These are phyloP conservation scores for Aschersonia sp. DNA, from an alignment of 2,329 filamentous ascomycete genomes.

Conservation along the genomic window DNA sequence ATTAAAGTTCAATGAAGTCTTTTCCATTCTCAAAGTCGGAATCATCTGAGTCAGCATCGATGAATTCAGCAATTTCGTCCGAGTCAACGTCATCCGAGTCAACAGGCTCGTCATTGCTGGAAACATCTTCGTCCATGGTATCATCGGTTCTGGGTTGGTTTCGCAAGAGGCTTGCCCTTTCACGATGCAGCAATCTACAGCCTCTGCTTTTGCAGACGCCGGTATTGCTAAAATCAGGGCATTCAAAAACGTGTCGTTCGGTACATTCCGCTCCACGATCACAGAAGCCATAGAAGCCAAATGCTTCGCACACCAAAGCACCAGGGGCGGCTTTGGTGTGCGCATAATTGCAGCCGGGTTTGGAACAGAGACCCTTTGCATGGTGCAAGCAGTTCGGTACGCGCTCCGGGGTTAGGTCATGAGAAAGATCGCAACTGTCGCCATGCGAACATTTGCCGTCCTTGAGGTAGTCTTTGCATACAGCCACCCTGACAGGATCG, in stretches of 20 bases:
- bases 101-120: slow-evolving; percentile 61
- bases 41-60: slow-evolving; percentile 39
- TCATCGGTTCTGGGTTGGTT: slow-evolving; percentile 42
- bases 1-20: slow-evolving; percentile 39
- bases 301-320: slow-evolving; percentile 69
- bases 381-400: slow-evolving; percentile 84
- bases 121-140: slow-evolving; percentile 49
- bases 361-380: slow-evolving; percentile 78
- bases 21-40: slow-evolving; percentile 41
- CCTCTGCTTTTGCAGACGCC: slow-evolving; percentile 68
- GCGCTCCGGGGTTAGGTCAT: slow-evolving; percentile 70
- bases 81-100: slow-evolving; percentile 71
- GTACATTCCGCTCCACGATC: slow-evolving; percentile 64
- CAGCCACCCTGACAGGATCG: slow-evolving; percentile 73
- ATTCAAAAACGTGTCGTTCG: slow-evolving; percentile 82
- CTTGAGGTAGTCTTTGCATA: slow-evolving; percentile 77
- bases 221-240: slow-evolving; percentile 87
- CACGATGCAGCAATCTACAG: slow-evolving; percentile 77
- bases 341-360: slow-evolving; percentile 71
- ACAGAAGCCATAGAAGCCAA: slow-evolving; percentile 82
- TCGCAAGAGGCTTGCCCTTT: slow-evolving; percentile 68
- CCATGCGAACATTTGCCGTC: slow-evolving; percentile 66
- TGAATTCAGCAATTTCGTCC: slow-evolving; percentile 55
- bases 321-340: slow-evolving; percentile 66
- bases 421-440: slow-evolving; percentile 77